Evolutionary conservation across 139 green algal genomes (phyloP).

Genomic region (Haematococcus sp.): DNA sequence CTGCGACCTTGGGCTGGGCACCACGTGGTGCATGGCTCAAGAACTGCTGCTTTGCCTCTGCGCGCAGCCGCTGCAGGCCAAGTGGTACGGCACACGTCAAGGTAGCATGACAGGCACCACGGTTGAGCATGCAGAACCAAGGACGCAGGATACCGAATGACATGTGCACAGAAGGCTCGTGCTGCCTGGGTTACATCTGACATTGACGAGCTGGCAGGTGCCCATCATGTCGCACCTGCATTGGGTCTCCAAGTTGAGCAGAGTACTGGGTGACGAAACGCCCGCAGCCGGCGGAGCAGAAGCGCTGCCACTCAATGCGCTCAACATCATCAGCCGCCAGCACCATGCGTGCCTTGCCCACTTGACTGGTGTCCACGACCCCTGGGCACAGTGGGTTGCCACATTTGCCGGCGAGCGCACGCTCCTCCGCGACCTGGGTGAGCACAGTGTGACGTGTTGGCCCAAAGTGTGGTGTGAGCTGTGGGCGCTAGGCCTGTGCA

Average conservation of each 20-base stretch:
- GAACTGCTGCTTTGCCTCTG: slow-evolving; percentile 8
- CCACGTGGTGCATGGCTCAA: slow-evolving; percentile 10
- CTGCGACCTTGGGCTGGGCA: background rate
- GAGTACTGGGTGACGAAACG: slow-evolving; percentile 4
- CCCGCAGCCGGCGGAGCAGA: slow-evolving; percentile 22
- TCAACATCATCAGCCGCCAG: background rate
- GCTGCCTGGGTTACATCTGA: background rate
- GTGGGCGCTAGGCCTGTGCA: too few relatives aligned
- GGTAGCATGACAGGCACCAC: background rate
- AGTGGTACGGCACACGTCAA: background rate
- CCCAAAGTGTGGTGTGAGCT: too few relatives aligned
- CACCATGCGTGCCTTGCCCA: background rate
- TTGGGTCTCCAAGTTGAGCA: slow-evolving; percentile 11
- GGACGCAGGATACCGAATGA: background rate
- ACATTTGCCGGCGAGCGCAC: slow-evolving; percentile 43
- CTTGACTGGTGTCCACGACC: background rate
- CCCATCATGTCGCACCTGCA: background rate
- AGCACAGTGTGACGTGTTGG: background rate
- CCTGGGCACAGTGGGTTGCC: slow-evolving; percentile 38
- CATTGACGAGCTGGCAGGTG: too few relatives aligned
- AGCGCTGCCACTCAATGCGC: slow-evolving; percentile 8
- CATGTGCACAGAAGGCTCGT: background rate
- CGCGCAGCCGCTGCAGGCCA: slow-evolving; percentile 13
- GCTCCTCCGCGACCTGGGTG: slow-evolving; percentile 51
- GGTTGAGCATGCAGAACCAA: background rate